phyloP scores from a whole-genome alignment of 208 protist genomes.

The Chromosphaera perkinsii region DNA sequence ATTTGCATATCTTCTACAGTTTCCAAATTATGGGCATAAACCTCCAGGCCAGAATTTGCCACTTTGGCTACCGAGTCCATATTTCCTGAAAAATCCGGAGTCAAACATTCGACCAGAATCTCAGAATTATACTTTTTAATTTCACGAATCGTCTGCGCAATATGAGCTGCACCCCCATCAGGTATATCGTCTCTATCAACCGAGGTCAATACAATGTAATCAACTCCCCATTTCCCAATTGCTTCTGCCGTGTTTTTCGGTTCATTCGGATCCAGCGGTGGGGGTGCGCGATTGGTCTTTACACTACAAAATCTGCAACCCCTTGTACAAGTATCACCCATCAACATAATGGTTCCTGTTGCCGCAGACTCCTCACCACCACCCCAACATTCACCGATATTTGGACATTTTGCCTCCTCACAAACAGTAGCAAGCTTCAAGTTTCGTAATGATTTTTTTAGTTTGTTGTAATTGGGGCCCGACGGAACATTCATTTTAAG shows the following conservation, averaged over 20 bases:
- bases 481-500: slow-evolving; percentile 30
- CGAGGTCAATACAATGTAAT: slow-evolving; percentile 96
- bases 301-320: slow-evolving; percentile 96
- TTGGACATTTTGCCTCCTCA: slow-evolving; percentile 89
- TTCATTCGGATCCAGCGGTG: slow-evolving; percentile 85
- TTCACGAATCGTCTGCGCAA: slow-evolving; percentile 73
- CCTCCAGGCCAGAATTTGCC: slow-evolving; percentile 81
- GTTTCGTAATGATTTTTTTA: slow-evolving; percentile 12
- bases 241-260: slow-evolving; percentile 82
- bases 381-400: slow-evolving; percentile 96
- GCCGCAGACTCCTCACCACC: slow-evolving; percentile 51
- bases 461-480: slow-evolving; percentile 11
- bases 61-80: slow-evolving; percentile 69
- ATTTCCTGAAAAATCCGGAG: slow-evolving; percentile 90
- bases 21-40: slow-evolving; percentile 97
- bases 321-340: slow-evolving; percentile 93
- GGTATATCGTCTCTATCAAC: slow-evolving; percentile 81
- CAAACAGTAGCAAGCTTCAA: slow-evolving; percentile 43
- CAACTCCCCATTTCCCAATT: slow-evolving; percentile 87
- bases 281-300: slow-evolving; percentile 77
- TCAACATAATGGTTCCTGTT: slow-evolving; percentile 59
- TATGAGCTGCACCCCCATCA: slow-evolving; percentile 83
- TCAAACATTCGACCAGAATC: slow-evolving; percentile 88
- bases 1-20: slow-evolving; percentile 70
- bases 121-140: slow-evolving; percentile 67